Evolutionary conservation across 176 grass and related monocot species (phyloP).

Genomic region (Ananas comosus): DNA sequence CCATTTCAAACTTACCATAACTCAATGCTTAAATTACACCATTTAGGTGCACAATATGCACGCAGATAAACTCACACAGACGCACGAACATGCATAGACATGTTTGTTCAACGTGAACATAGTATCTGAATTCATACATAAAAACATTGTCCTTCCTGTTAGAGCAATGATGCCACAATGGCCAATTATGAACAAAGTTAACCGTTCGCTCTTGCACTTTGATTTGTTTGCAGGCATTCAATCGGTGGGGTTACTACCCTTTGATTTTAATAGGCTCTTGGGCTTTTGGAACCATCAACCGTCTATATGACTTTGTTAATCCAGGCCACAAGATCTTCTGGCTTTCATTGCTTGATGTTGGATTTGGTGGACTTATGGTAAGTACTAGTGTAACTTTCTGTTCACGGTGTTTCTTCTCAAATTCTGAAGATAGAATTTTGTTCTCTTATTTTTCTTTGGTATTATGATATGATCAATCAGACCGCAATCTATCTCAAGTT

Average conservation of each 20-base stretch:
- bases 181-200: neutral
- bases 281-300: conserved; percentile 85
- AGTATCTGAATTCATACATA: no score
- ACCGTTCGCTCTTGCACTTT: neutral
- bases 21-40: neutral
- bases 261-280: conserved; percentile 94
- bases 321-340: conserved; percentile 79
- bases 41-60: no score
- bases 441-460: conserved; percentile 5
- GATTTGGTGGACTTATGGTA: conserved; percentile 91
- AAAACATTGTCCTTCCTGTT: no score
- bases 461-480: no score
- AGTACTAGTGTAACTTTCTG: conserved; percentile 7
- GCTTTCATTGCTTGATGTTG: conserved; percentile 88
- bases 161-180: neutral
- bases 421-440: conserved; percentile 1
- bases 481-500: no score
- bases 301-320: conserved; percentile 67
- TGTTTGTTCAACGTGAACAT: no score
- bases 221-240: conserved; percentile 53
- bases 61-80: no score
- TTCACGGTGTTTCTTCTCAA: conserved; percentile 16
- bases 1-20: neutral
- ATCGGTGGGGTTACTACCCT: conserved; percentile 93
- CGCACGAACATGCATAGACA: no score